These are phyloP conservation scores for Thelonectria rubi DNA, from an alignment of 2,329 filamentous ascomycete genomes.

Conservation along the genomic window DNA sequence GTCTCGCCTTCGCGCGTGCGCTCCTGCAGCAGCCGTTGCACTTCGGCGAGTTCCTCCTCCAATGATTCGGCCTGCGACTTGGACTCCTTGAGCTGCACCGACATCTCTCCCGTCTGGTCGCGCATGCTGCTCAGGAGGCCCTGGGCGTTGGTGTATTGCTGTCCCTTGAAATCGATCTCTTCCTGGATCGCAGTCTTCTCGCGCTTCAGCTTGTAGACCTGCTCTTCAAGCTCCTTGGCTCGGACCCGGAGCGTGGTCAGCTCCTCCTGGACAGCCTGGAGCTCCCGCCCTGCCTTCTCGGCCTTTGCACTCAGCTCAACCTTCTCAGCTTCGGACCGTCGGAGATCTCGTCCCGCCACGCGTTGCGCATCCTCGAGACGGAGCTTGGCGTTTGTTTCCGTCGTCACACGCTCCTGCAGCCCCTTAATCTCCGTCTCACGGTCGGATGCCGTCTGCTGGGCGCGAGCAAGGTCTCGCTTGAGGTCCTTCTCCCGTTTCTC, in stretches of 20 bases:
- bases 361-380: slow-evolving; percentile 83
- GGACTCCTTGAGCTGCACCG: slow-evolving; percentile 90
- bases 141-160: slow-evolving; percentile 87
- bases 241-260: slow-evolving; percentile 70
- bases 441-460: slow-evolving; percentile 75
- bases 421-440: slow-evolving; percentile 81
- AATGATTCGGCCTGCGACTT: slow-evolving; percentile 83
- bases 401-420: slow-evolving; percentile 79
- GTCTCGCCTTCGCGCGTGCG: slow-evolving; percentile 92
- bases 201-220: slow-evolving; percentile 71
- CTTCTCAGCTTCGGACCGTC: slow-evolving; percentile 80
- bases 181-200: slow-evolving; percentile 77
- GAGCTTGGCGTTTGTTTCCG: slow-evolving; percentile 75
- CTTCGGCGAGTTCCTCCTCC: slow-evolving; percentile 91
- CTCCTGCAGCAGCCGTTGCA: slow-evolving; percentile 85
- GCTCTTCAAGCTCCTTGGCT: slow-evolving; percentile 75
- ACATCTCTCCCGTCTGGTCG: slow-evolving; percentile 88
- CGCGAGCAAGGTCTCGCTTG: slow-evolving; percentile 74
- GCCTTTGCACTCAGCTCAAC: slow-evolving; percentile 77
- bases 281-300: slow-evolving; percentile 76
- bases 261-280: slow-evolving; percentile 78
- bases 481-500: slow-evolving; percentile 87
- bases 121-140: slow-evolving; percentile 90
- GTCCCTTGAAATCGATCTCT: slow-evolving; percentile 83
- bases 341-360: slow-evolving; percentile 77